Evolutionary conservation across 2,329 filamentous ascomycete genomes (phyloP), one percentile per base, ranked within the genome.

Genomic region (Fusarium nelsonii): DNA sequence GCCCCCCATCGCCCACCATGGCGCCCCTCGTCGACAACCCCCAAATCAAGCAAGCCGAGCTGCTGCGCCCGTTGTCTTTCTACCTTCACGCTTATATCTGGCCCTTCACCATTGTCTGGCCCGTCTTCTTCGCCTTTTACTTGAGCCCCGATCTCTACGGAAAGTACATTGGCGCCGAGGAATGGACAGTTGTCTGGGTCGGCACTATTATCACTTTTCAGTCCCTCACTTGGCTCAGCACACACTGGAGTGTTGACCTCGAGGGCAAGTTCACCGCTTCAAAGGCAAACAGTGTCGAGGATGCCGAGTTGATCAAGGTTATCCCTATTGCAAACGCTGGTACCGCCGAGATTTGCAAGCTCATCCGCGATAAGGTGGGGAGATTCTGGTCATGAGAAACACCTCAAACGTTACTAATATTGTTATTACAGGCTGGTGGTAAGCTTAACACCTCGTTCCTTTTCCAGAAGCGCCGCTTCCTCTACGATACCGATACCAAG

Each of bases 101-200:
- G 93, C 96, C 96, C 0, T 99, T 97, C 77, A 84, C 91, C 63
- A 90, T 97, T 72, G 84, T 94, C 75, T 99, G 97, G 94, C 96
- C 97, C 53, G 83, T 92, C 74, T 98, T 98, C 81, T 88, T 97
- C 70, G 89, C 92, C 78, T 90, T 94, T 80, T 98, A 97, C 79
- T 88, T 97, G 55, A 91, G 89, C 23, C 85, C 90, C 65, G 91
- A 93, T 55, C 89, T 92, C 71, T 99, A 99, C 81, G 91, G 97
- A 71, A 91, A 90, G 77, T 90, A 98, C 83, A 97, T 99, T 70
- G 89, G 92, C 74, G 94, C 91, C n/a, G 90, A 92, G 73, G 96
- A 99, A 85, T 99, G 96, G 95, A 98, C 97, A 1, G 97, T 97
- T 78, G 93, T 99, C 68, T 99, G 93, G 90, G 88, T 91, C 71